Base-by-base conservation (phyloP, 495 filamentous ascomycete species). In the Amorphotheca resinae region DNA sequence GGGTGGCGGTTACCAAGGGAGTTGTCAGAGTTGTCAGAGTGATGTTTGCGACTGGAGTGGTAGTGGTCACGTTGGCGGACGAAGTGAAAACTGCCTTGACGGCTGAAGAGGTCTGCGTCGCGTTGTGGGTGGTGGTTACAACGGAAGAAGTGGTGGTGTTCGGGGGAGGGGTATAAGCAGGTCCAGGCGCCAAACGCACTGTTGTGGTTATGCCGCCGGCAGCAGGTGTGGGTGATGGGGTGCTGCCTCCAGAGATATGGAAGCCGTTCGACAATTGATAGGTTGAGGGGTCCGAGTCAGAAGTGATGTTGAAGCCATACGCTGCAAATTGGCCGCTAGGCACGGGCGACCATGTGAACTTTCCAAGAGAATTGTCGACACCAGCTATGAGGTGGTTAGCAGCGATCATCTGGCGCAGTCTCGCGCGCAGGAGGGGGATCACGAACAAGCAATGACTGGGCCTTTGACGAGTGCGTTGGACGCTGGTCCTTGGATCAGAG, bases 251-350 rank as follows among this genome's bases (percentile, higher is more conserved):
- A 30, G 36, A 42, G 31, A 56, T 47, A 11, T 38, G 26, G 49
- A 56, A 56, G 22, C 46, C 46, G 41, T 33, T 31, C 9, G 37
- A 44, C 42, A 49, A 50, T 45, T 56, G 53, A 45, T 53, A 53
- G 30, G 25, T 50, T 2, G 15, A 20, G 5, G 34, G 15, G 30
- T 53, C 31, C 9, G 42, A 44, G 21, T 49, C 43, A 16, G 45
- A 22, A 17, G 33, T 23, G 31, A 53, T 40, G 16, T 36, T 23
- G 42, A 53, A 38, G 14, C 53, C 53, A 20, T 53, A 56, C 14
- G 38, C 37, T 11, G 45, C 38, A 28, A 28, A 44, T 4, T 16
- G 31, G 39, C n/a, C 22, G 9, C 33, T 30, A 8, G 22, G 9
- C 21, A 22, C 18, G 23, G 50, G 23, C 3, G 14, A 9, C 46